Conservation (phyloP, 768 basidiomycete species). For the Candolleomyces aberdarensis region DNA sequence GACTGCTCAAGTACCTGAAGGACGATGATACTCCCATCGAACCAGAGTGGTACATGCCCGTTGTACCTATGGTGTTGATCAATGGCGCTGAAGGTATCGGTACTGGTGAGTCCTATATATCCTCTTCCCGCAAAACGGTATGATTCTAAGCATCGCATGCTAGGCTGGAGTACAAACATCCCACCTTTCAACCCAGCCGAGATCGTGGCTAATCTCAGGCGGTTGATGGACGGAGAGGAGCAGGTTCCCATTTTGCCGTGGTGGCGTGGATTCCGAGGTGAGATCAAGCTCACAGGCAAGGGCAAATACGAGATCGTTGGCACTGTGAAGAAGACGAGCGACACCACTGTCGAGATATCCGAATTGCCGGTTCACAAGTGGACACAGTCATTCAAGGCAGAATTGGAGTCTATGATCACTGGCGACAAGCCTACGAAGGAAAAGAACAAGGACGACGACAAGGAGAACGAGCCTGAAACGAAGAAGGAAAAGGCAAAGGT, state of each 20-base stretch:
- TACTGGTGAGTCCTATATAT: constrained; percentile 58
- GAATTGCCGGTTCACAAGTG: constrained; percentile 95
- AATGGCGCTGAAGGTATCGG: constrained; percentile 98
- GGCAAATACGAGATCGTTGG: constrained; percentile 87
- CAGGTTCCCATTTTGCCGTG: constrained; percentile 87
- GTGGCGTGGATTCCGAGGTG: constrained; percentile 95
- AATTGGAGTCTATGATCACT: constrained; percentile 80
- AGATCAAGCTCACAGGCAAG: constrained; percentile 76
- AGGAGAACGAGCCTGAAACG: neutral
- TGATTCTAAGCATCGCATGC: neutral
- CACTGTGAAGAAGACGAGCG: constrained; percentile 68
- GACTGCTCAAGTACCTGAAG: constrained; percentile 75
- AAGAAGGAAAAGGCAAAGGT: constrained; percentile 34
- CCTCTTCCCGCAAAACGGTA: neutral
- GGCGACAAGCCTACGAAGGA: constrained; percentile 41
- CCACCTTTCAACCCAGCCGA: constrained; percentile 93
- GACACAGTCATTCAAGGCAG: constrained; percentile 92
- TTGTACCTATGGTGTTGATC: constrained; percentile 83
- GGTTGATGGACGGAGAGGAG: constrained; percentile 84
- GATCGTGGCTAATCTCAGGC: constrained; percentile 82
- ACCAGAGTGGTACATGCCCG: constrained; percentile 92
- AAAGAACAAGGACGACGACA: constrained; percentile 40
- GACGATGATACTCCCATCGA: constrained; percentile 88
- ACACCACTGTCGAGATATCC: constrained; percentile 90
- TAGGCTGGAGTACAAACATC: constrained; percentile 93